Evolutionary conservation across 169 alveolate species (phyloP).

Genomic region (Cryptosporidium viatorum): DNA sequence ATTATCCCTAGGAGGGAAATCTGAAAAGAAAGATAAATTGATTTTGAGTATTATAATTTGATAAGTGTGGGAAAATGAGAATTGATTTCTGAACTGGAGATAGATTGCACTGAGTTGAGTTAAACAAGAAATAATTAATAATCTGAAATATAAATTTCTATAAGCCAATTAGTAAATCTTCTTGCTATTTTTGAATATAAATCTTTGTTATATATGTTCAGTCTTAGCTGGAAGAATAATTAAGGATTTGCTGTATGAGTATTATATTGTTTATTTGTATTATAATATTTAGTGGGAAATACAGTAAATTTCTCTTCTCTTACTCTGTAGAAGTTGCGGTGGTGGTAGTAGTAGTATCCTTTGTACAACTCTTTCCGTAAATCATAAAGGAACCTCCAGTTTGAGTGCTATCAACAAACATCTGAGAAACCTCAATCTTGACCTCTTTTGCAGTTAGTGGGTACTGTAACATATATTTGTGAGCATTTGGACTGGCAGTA

Average conservation of each 20-base stretch:
- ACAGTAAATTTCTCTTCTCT: not conserved
- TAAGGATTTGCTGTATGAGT: not conserved
- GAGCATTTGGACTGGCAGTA: constrained; percentile 43
- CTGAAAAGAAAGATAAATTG: not conserved
- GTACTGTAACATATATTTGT: constrained; percentile 46
- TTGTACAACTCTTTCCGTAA: constrained; percentile 54
- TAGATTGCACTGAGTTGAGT: not conserved
- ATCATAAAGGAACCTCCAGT: constrained; percentile 75
- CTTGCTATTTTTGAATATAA: constrained; percentile 14
- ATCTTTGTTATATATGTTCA: constrained; percentile 12
- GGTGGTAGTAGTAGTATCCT: not conserved
- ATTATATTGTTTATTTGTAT: not conserved
- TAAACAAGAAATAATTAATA: constrained; percentile 9
- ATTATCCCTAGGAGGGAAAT: not conserved
- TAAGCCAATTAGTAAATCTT: constrained; percentile 8
- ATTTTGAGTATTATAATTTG: not conserved
- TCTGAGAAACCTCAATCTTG: constrained; percentile 58
- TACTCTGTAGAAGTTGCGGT: constrained; percentile 8
- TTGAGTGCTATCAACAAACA: constrained; percentile 72
- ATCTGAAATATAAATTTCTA: constrained; percentile 16
- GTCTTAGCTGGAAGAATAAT: not conserved
- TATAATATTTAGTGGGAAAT: not conserved
- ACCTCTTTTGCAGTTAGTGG: constrained; percentile 49
- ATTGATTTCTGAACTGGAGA: not conserved
- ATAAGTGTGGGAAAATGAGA: no score